Base-by-base conservation (phyloP, 2,329 filamentous ascomycete genomes). In the Claviceps paspali region DNA sequence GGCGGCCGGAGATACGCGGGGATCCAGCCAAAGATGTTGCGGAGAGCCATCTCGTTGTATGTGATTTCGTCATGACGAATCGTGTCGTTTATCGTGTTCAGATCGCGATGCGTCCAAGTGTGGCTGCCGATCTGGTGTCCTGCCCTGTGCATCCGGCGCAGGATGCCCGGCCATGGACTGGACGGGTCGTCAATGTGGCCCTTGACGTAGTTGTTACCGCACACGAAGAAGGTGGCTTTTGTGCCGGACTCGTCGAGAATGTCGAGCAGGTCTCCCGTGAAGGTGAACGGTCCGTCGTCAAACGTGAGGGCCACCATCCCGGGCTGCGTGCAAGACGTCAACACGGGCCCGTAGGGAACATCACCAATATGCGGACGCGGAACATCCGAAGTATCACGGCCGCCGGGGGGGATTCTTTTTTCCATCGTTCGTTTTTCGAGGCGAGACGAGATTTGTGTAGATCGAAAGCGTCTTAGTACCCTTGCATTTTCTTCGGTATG, bases 81-180 rank as follows among this genome's bases (percentile, higher is more conserved):
- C 2, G 50, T 49, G n/a, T 50, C 51, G 36, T 51, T 53, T 31
- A 61, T 45, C 14, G 47, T 32, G 40, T 56, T 55, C 14, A 69
- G 52, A 40, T 67, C 53, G 18, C 54, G 54, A 47, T 70, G 65
- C 49, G 61, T 57, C 62, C 61, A 67, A 4, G 62, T 65, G 45
- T 64, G 65, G 32, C 60, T 63, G 12, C 55, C 62, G 27, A 68
- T 55, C 37, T 68, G 64, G 41, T 68, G 65, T 11, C 62, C 63
- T 5, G 56, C 53, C 19, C 44, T 41, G 38, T 61, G 44, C 56
- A 64, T 66, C 30, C 62, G 57, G 10, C 47, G 47, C 19, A 68
- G 47, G 19, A 65, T 46, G n/a, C 33, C 45, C 3, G 56, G 47
- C 56, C 56, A 66, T 4, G 36, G 43, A 4, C 44, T 51, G 4